Base-by-base conservation (phyloP, 225 moss, liverwort and hornwort genomes). In the Pleurozium schreberi region DNA sequence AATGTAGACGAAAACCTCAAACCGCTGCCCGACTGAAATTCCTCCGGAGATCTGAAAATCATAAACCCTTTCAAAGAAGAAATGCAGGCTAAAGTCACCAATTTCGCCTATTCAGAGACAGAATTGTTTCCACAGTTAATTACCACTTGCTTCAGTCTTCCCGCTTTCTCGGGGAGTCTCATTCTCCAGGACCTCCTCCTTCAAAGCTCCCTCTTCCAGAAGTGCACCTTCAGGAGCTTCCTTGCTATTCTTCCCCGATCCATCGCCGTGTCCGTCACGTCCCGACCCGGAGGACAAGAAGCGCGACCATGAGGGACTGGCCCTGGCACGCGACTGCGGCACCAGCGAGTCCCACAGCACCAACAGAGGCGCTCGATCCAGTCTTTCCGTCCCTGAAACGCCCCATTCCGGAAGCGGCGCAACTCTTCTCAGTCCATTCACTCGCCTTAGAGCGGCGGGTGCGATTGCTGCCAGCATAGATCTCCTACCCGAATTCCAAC, bases 401-500 rank as follows among this genome's bases (percentile, higher is more conserved):
- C 89, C 63, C 93, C 93, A 93, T 91, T 93, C 89, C 88, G 88
- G 89, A 50, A 92, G 87, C 89, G 91, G 87, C 87, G 84, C 90
- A 68, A 93, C 88, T 91, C 93, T 90, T 63, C 93, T 90, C 90
- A 93, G 59, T 82, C 92, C 92, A 95, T 94, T 91, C 92, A 95
- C 92, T 80, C 94, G 95, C 95, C 95, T 92, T 31, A 91, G 22
- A 93, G 90, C 91, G 94, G 95, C 92, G 95, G 94, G 94, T 84
- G 92, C 94, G 65, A 94, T 93, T 91, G 92, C 94, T 93, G 94
- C 95, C 85, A 94, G 95, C 95, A 95, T 95, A 93, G 94, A 92
- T 92, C 88, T 90, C 90, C 89, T 80, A 42, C 62, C 76, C 84
- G 59, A 67, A 85, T 69, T 71, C 40, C 84, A 69, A 66, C 47